Evolutionary conservation across 139 green algal genomes (phyloP).

Genomic region (Micractinium conductrix): DNA sequence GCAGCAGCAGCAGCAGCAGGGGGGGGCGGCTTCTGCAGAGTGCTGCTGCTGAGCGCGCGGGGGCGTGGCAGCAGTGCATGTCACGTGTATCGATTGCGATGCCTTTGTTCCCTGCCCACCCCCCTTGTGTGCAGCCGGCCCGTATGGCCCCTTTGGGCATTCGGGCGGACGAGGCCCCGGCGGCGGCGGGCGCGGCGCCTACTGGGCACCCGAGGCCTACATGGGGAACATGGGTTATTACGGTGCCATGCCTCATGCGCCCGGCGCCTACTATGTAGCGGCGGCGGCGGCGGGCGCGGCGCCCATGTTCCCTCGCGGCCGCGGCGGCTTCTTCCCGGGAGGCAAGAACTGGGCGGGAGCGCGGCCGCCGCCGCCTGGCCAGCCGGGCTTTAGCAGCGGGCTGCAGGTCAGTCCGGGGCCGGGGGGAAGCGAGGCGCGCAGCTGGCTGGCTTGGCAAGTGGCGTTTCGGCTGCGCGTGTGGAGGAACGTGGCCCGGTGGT

Average conservation of each 20-base stretch:
- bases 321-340: conserved; percentile 46
- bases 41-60: too few species aligned
- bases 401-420: conserved; percentile 58
- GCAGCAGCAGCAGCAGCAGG: too few species aligned
- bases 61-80: too few species aligned
- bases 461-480: not conserved
- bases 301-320: conserved; percentile 31
- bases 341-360: conserved; percentile 53
- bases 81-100: too few species aligned
- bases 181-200: not conserved
- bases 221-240: conserved; percentile 33
- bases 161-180: not conserved
- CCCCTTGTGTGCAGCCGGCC: too few species aligned
- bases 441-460: not conserved
- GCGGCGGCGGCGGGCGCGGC: conserved; percentile 24
- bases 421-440: not conserved
- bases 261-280: conserved; percentile 19
- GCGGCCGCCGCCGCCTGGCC: conserved; percentile 59
- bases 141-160: conserved; percentile 15
- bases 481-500: not conserved
- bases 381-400: conserved; percentile 70
- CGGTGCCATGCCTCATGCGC: conserved; percentile 15
- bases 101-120: too few species aligned
- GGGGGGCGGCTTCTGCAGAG: too few species aligned
- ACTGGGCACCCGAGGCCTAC: conserved; percentile 30